These are phyloP conservation scores for Penicillium sp. DNA, from an alignment of 2,329 filamentous ascomycete genomes.

Conservation along the genomic window DNA sequence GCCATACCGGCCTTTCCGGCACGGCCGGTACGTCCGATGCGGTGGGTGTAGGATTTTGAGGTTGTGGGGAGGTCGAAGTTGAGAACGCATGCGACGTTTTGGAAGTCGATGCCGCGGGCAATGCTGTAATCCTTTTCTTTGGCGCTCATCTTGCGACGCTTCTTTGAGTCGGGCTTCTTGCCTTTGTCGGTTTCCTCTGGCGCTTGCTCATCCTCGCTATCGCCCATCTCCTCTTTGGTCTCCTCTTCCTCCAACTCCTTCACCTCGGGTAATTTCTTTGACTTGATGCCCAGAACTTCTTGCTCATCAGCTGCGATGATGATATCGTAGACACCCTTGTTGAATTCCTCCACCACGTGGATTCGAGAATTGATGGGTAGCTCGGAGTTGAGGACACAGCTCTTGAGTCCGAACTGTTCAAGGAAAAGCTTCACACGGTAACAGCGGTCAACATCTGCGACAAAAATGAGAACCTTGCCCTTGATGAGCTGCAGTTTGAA, in stretches of 20 bases:
- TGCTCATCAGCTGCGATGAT: slow-evolving; percentile 95
- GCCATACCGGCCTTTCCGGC: slow-evolving; percentile 92
- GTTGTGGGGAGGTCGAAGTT: slow-evolving; percentile 94
- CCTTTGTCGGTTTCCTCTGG: slow-evolving; percentile 33
- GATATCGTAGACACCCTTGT: slow-evolving; percentile 94
- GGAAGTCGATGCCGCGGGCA: slow-evolving; percentile 95
- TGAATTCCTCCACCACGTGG: slow-evolving; percentile 96
- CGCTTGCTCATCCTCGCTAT: slow-evolving; percentile 42
- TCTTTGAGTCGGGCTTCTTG: slow-evolving; percentile 44
- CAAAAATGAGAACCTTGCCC: slow-evolving; percentile 84
- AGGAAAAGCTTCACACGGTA: slow-evolving; percentile 94
- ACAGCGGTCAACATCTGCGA: slow-evolving; percentile 82
- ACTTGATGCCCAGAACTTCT: slow-evolving; percentile 68
- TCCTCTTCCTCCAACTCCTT: slow-evolving; percentile 28
- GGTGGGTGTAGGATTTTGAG: slow-evolving; percentile 93
- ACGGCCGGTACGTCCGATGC: slow-evolving; percentile 89
- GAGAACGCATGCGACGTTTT: slow-evolving; percentile 89
- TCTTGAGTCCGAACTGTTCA: slow-evolving; percentile 94
- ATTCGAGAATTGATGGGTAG: slow-evolving; percentile 89
- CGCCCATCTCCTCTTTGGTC: slow-evolving; percentile 32
- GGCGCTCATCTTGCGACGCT: slow-evolving; percentile 64
- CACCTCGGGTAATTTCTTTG: slow-evolving; percentile 33
- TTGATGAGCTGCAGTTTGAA: slow-evolving; percentile 94
- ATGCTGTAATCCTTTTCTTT: slow-evolving; percentile 90
- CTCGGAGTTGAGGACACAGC: slow-evolving; percentile 91